A percentile compares a stretch with the other conserved stretches of the same genome.
phyloP scores from a whole-genome alignment of 768 basidiomycete species.

The Russula brevipes region DNA sequence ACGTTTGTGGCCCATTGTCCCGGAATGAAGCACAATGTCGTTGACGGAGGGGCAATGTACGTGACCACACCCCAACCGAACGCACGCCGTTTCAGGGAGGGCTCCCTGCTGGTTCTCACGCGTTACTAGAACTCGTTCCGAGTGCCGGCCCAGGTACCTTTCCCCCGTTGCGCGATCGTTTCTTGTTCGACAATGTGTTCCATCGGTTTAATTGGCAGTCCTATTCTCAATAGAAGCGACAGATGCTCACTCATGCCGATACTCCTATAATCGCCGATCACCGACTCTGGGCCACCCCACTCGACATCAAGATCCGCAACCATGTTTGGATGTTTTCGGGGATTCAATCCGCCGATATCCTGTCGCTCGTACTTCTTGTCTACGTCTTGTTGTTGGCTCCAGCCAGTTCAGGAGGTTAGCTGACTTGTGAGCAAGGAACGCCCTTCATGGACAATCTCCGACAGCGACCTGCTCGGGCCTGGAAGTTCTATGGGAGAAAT shows the following conservation, averaged over 20 bases:
- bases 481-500: background rate
- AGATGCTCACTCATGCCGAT: background rate
- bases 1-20: background rate
- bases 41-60: slow-evolving; percentile 6
- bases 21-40: background rate
- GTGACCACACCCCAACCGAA: slow-evolving; percentile 3
- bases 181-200: background rate
- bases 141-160: background rate
- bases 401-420: background rate
- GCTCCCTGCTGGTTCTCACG: slow-evolving; percentile 5
- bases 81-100: background rate
- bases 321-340: slow-evolving; percentile 7
- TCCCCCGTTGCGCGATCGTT: background rate
- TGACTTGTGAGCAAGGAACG: background rate
- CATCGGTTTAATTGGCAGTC: background rate
- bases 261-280: slow-evolving; percentile 3
- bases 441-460: slow-evolving; percentile 4
- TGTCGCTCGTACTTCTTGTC: background rate
- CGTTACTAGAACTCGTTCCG: slow-evolving; percentile 5
- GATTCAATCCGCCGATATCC: background rate
- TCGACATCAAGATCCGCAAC: slow-evolving; percentile 1
- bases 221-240: slow-evolving; percentile 8
- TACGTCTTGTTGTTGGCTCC: background rate
- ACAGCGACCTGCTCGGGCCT: background rate
- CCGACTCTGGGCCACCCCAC: background rate